Evolutionary conservation across 2,329 filamentous ascomycete species (phyloP), one percentile per base, ranked within the genome.

Genomic region (Fusarium albidum): DNA sequence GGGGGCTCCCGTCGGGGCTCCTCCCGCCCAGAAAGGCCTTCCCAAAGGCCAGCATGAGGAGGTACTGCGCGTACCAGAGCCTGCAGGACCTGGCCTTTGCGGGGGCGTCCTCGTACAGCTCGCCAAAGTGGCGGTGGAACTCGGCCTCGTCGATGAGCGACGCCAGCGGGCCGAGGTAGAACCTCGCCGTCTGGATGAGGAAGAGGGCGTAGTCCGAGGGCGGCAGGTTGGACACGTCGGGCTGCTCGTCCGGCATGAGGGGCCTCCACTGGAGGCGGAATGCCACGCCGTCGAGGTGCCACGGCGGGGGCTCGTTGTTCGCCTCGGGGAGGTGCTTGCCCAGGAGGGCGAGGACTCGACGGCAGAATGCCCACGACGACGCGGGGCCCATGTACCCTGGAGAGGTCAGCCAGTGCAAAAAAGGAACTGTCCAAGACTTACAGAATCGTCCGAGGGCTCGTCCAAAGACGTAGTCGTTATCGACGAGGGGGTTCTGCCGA

Each of bases 41-140:
- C 0, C 70, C 70, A 13, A 72, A 72, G 2, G 70, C 70, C 12
- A 73, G 57, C 34, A 73, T 63, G 1, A 72, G 46, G 0, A 72
- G 42, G 13, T 70, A 73, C 14, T 72, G 64, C 1, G 70, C 68
- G 38, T 70, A 72, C 70, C 70, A 72, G 2, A 68, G 35, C 15
- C 38, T 64, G 3, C 55, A 63, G 2, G 40, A 29, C 0, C 48
- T 35, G 0, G 63, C 59, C 18, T 66, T 67, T 0, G 52, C 47
- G 0, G 64, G 38, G 0, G 65, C 58, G 52, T 67, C 61, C 12
- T 61, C 52, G 6, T 67, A 67, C 0, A 67, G 39, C 28, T 67
- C 63, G 8, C 56, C 51, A 2, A 67, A 58, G 2, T 67, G 50
- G 1, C 52, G 52, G 0, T 57, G 45, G 35, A 67, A 67, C 5